Evolutionary conservation across 2,329 filamentous ascomycete genomes (phyloP).

Genomic region (Bipolaris gigantea): DNA sequence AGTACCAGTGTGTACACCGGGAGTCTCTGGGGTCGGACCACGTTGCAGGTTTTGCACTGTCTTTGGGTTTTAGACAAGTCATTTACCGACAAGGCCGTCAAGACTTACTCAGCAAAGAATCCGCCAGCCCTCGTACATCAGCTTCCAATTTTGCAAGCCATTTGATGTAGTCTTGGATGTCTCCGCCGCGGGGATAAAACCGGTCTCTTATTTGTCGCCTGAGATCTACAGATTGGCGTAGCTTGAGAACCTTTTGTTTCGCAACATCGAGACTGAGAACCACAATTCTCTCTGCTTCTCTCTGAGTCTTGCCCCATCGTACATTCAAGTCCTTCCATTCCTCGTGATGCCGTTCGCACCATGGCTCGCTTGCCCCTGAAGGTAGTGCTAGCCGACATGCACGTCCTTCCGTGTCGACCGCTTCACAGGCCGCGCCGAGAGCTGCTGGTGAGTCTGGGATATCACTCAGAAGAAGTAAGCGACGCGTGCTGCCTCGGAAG

Average conservation of each 20-base stretch:
- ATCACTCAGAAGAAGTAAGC: conserved; percentile 11
- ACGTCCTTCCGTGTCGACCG: conserved; percentile 27
- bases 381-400: conserved; percentile 19
- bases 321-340: conserved; percentile 23
- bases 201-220: conserved; percentile 26
- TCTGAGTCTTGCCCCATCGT: conserved; percentile 19
- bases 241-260: conserved; percentile 29
- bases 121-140: conserved; percentile 24
- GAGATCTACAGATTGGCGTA: conserved; percentile 28
- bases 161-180: conserved; percentile 27
- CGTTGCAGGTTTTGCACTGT: conserved; percentile 1
- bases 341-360: conserved; percentile 22
- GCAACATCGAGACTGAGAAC: conserved; percentile 14
- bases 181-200: conserved; percentile 29
- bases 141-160: conserved; percentile 31
- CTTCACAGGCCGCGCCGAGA: conserved; percentile 20
- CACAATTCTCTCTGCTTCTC: conserved; percentile 25
- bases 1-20: neutral
- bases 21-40: conserved; percentile 3
- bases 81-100: too few relatives aligned
- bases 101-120: conserved; percentile 27
- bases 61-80: neutral
- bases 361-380: conserved; percentile 5
- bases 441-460: conserved; percentile 22
- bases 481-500: conserved; percentile 12